These are phyloP conservation scores for Galerina sulciceps DNA, from an alignment of 768 basidiomycete species.

Conservation along the genomic window DNA sequence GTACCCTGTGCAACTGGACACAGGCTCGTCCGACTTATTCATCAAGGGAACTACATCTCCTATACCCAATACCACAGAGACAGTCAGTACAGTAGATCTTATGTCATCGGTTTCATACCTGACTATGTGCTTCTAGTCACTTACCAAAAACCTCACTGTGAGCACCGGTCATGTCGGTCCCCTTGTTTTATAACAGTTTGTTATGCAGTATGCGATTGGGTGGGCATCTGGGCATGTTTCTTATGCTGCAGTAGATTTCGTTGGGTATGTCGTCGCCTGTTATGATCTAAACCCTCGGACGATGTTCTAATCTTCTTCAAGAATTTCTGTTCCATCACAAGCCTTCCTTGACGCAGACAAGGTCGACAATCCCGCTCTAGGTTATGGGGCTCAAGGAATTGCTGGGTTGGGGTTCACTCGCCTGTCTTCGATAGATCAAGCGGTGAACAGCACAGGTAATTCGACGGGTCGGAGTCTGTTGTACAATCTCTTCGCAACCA, in stretches of 20 bases:
- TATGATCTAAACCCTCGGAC: background rate
- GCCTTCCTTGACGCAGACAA: slow-evolving; percentile 67
- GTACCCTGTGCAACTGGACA: slow-evolving; percentile 80
- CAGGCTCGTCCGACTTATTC: slow-evolving; percentile 87
- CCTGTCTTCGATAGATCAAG: slow-evolving; percentile 72
- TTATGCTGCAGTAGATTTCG: slow-evolving; percentile 67
- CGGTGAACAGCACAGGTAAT: slow-evolving; percentile 59
- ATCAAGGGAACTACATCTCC: slow-evolving; percentile 52
- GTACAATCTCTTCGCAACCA: slow-evolving; percentile 74
- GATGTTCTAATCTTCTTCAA: slow-evolving; percentile 28
- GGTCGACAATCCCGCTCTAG: slow-evolving; percentile 74
- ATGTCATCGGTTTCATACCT: background rate
- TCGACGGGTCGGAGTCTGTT: slow-evolving; percentile 71
- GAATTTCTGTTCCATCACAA: slow-evolving; percentile 68
- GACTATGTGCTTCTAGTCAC: slow-evolving; percentile 16
- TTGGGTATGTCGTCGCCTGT: slow-evolving; percentile 54
- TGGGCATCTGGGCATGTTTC: slow-evolving; percentile 73
- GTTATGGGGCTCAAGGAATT: slow-evolving; percentile 74
- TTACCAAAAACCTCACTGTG: slow-evolving; percentile 67
- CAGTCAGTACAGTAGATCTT: slow-evolving; percentile 46
- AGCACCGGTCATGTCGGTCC: slow-evolving; percentile 19
- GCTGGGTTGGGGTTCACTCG: slow-evolving; percentile 79
- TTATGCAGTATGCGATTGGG: slow-evolving; percentile 74
- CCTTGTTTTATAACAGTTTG: background rate
- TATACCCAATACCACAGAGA: slow-evolving; percentile 50